phyloP scores from a whole-genome alignment of 805 yeast species.

The Candida nemodendra region DNA sequence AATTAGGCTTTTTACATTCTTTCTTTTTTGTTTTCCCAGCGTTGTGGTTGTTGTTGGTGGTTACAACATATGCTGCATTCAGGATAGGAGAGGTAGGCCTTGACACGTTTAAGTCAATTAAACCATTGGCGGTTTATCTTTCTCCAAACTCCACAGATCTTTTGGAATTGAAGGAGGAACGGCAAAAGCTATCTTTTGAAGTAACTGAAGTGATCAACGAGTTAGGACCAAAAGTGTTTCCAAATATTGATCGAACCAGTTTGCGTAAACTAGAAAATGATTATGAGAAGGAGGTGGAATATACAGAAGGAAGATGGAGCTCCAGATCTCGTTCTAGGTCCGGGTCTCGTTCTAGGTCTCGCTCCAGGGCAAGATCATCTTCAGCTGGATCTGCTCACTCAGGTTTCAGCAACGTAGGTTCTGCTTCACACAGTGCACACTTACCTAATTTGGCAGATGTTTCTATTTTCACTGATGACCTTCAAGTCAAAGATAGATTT shows the following conservation, averaged over 20 bases:
- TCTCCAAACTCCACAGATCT: slow-evolving; percentile 52
- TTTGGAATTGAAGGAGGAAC: slow-evolving; percentile 54
- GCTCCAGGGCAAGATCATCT: slow-evolving; percentile 9
- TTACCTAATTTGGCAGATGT: slow-evolving; percentile 32
- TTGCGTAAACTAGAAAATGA: slow-evolving; percentile 22
- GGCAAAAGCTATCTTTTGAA: slow-evolving; percentile 63
- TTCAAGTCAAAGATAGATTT: slow-evolving; percentile 20
- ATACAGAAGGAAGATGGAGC: slow-evolving; percentile 1
- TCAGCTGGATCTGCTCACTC: slow-evolving; percentile 24
- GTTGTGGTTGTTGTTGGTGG: slow-evolving; percentile 61
- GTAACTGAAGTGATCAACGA: slow-evolving; percentile 80
- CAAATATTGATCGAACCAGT: slow-evolving; percentile 52
- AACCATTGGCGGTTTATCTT: slow-evolving; percentile 68
- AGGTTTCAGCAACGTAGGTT: slow-evolving; percentile 25
- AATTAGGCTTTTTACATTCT: slow-evolving; percentile 6
- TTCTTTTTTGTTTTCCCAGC: slow-evolving; percentile 39
- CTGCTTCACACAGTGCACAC: slow-evolving; percentile 14
- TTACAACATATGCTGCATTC: slow-evolving; percentile 83
- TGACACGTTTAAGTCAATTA: slow-evolving; percentile 81
- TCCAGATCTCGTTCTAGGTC: slow-evolving; percentile 17
- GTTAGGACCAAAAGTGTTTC: slow-evolving; percentile 82
- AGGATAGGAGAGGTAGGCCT: slow-evolving; percentile 90
- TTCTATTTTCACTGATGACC: slow-evolving; percentile 33
- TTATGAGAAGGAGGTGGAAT: slow-evolving; percentile 21
- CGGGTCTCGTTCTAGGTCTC: slow-evolving; percentile 16